A percentile compares a stretch with the other conserved stretches of the same genome.
phyloP scores from a whole-genome alignment of 352 stramenopile genomes.

The Phytophthora hibernalis region DNA sequence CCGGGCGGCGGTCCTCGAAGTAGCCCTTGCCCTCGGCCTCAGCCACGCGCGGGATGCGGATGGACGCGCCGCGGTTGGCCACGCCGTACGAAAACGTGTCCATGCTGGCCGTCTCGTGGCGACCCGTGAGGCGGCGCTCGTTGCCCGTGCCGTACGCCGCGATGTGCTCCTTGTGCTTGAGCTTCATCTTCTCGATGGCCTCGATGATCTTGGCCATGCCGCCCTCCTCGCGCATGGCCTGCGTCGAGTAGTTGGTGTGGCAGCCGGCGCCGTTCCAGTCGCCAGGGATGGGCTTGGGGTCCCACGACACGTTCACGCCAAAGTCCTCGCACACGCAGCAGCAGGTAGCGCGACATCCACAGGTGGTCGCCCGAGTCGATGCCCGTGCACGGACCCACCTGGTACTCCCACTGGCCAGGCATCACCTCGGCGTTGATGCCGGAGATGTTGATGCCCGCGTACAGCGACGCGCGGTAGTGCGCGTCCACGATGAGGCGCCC shows the following conservation, averaged over 20 bases:
- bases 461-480: constrained; percentile 96
- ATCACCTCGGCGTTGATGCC: constrained; percentile 99
- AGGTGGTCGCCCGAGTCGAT: constrained; percentile 97
- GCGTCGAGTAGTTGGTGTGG: constrained; percentile 98
- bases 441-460: constrained; percentile 95
- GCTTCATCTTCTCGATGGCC: constrained; percentile 97
- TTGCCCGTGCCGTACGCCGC: constrained; percentile 96
- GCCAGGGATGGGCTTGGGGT: constrained; percentile 98
- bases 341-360: constrained; percentile 97
- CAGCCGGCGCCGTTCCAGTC: constrained; percentile 98
- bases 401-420: constrained; percentile 98
- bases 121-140: constrained; percentile 96
- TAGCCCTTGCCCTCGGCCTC: constrained; percentile 93
- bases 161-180: constrained; percentile 98
- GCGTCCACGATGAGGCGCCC: constrained; percentile 95
- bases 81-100: constrained; percentile 97
- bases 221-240: constrained; percentile 95
- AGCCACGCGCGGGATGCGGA: constrained; percentile 93
- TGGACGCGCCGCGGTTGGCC: constrained; percentile 95
- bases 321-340: constrained; percentile 98
- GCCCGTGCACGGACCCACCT: constrained; percentile 96
- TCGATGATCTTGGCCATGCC: constrained; percentile 95
- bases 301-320: constrained; percentile 96
- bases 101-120: constrained; percentile 97
- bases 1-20: constrained; percentile 96